Conservation (phyloP, 2,329 filamentous ascomycete species). For the Stachybotrys echinatus region DNA sequence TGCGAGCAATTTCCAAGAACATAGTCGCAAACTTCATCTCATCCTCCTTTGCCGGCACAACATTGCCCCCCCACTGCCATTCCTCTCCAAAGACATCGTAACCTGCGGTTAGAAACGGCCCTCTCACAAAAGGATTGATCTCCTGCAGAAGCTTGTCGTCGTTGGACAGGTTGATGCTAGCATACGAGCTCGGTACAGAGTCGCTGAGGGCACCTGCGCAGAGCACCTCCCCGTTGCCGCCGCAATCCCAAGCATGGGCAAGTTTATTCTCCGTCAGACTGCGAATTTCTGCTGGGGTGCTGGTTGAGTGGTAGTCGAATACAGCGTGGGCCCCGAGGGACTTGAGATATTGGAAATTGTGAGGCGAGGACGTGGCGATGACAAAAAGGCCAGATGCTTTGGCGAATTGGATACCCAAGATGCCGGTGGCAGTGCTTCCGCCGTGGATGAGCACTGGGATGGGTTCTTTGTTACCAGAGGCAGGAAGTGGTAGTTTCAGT, state of each 20-base stretch:
- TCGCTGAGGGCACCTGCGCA: background rate
- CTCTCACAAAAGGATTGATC: background rate
- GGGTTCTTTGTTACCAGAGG: background rate
- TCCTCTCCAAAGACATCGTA: background rate
- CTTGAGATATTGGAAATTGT: background rate
- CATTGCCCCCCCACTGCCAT: background rate
- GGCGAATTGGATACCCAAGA: conserved; percentile 40
- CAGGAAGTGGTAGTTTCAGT: background rate
- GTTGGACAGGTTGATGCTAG: background rate
- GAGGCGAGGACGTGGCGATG: conserved; percentile 21
- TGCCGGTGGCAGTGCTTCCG: conserved; percentile 48
- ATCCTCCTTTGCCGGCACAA: background rate
- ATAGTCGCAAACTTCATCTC: background rate
- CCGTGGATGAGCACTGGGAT: conserved; percentile 31
- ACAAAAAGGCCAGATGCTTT: conserved; percentile 29
- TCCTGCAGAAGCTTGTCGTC: background rate
- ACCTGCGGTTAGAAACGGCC: background rate
- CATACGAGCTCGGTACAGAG: background rate
- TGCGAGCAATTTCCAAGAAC: background rate
- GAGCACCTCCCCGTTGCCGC: background rate
- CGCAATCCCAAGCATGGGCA: conserved; percentile 35
- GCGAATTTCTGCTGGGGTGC: conserved; percentile 26
- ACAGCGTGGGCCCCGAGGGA: background rate
- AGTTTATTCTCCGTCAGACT: conserved; percentile 31
- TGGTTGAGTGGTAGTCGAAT: conserved; percentile 32